Evolutionary conservation across 305 asterid species (phyloP), one percentile per base, ranked within the genome.

Genomic region (Petunia hybrid): DNA sequence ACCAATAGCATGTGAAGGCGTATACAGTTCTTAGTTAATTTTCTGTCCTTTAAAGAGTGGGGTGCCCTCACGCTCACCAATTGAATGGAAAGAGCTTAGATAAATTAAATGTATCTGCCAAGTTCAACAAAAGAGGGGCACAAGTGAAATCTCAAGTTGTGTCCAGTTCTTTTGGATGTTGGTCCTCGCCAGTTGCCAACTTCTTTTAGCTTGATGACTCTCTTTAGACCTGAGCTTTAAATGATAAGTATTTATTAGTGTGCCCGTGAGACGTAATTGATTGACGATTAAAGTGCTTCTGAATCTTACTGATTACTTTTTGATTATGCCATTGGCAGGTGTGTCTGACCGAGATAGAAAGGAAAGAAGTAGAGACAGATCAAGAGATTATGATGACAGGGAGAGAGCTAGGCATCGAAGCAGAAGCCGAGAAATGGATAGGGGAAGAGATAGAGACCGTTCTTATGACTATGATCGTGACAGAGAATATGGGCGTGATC

Each of bases 301-400:
- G 56, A 57, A 14, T 35, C n/a, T 66, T 42, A 57, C 35, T 35
- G 4, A 64, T 42, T 53, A 81, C 75, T 6, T 68, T 75, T 61
- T 80, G 67, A 65, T 60, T 41, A 51, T 45, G 53, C 66, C 79
- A 56, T 73, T 62, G 61, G 81, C 87, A 85, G 90, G 89, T 68
- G 78, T 86, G 76, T 89, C 93, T 81, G 98, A 92, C n/a, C 85
- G 85, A 87, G 96, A 90, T 56, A 88, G 86, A 82, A 87, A 90
- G 86, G 97, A 93, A 60, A 89, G 94, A 86, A 89, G 91, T 80
- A 89, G 90, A 87, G 98, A 86, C 57, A 84, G 92, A 77, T 92
- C 93, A 81, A 88, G 96, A 85, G 96, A 90, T 31, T 92, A 88
- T 59, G 92, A 89, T 6, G 93, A 91, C 41, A 94, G 86, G 79